Evolutionary conservation across 768 basidiomycete species (phyloP).

Genomic region (Suillus discolor): DNA sequence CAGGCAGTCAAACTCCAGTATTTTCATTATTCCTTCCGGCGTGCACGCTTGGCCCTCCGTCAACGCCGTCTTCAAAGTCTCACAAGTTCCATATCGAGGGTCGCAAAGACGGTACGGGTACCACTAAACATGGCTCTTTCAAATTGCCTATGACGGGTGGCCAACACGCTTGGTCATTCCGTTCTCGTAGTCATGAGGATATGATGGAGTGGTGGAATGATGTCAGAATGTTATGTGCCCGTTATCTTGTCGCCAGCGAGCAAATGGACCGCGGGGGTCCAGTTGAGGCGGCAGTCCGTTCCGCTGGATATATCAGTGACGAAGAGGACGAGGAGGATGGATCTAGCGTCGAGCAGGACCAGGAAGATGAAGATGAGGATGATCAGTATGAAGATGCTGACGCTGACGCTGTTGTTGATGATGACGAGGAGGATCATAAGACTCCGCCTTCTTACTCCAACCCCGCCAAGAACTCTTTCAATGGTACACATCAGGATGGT

Average conservation of each 20-base stretch:
- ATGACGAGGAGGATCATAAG: slow-evolving; percentile 45
- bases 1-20: slow-evolving; percentile 57
- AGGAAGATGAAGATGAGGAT: slow-evolving; percentile 52
- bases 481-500: slow-evolving; percentile 54
- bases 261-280: slow-evolving; percentile 91
- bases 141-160: slow-evolving; percentile 38
- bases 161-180: slow-evolving; percentile 85
- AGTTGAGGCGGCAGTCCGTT: slow-evolving; percentile 88
- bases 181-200: slow-evolving; percentile 86
- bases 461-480: slow-evolving; percentile 40
- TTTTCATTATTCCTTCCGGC: slow-evolving; percentile 92
- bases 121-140: slow-evolving; percentile 59
- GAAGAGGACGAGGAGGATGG: slow-evolving; percentile 67
- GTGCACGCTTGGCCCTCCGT: slow-evolving; percentile 95
- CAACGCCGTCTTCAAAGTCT: slow-evolving; percentile 59
- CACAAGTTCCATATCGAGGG: slow-evolving; percentile 99
- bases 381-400: slow-evolving; percentile 45
- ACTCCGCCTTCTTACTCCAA: slow-evolving; percentile 67
- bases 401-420: slow-evolving; percentile 35
- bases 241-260: slow-evolving; percentile 94
- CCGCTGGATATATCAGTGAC: slow-evolving; percentile 86
- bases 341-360: slow-evolving; percentile 46
- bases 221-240: slow-evolving; percentile 87
- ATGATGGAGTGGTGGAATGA: slow-evolving; percentile 99
- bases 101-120: slow-evolving; percentile 77